Base-by-base conservation (phyloP, 1,139 yeast species). In the Spathaspora sp. region DNA sequence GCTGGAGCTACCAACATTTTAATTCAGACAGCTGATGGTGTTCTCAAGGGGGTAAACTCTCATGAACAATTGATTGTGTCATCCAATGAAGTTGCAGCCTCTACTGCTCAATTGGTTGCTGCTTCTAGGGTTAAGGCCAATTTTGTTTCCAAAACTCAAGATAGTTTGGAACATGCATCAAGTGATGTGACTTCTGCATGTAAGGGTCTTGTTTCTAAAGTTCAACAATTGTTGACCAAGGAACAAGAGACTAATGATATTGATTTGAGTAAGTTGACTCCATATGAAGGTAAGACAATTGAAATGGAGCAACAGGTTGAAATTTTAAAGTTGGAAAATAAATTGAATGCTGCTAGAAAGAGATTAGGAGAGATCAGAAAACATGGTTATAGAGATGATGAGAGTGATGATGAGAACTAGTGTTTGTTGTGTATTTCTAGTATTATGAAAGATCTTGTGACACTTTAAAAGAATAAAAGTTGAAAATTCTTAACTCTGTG, bases 231-330 rank as follows among this genome's bases (percentile, higher is more conserved):
- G 46, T 75, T 87, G 51, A 64, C 80, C 41, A 68, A 72, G 40
- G 73, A 66, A 16, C 68, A 65, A 7, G 46, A 24, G 15, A 52
- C 54, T 11, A 42, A 56, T 6, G 81, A 77, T 31, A 63, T 84
- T 45, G 96, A 89, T 60, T 86, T 84, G 60, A 76, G 86, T 29
- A 80, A 77, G 57, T 68, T 89, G 50, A 78, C 90, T 13, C 80
- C 89, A 17, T 89, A 88, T 60, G 96, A 89, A 63, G 89, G 89
- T 56, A 87, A 87, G 65, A 87, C 95, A 0, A 78, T 82, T 25
- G 95, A 91, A 60, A 89, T 89, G 96, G 96, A 89, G 59, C 97
- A 89, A 65, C 97, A 89, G 63, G 96, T 90, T 11, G 91, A 88
- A 63, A 90, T 89, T 41, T 75, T 89, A 64, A 87, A 88, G 64